These are phyloP conservation scores for Globisporangium middletonii DNA, from an alignment of 352 stramenopile genomes.

Conservation along the genomic window DNA sequence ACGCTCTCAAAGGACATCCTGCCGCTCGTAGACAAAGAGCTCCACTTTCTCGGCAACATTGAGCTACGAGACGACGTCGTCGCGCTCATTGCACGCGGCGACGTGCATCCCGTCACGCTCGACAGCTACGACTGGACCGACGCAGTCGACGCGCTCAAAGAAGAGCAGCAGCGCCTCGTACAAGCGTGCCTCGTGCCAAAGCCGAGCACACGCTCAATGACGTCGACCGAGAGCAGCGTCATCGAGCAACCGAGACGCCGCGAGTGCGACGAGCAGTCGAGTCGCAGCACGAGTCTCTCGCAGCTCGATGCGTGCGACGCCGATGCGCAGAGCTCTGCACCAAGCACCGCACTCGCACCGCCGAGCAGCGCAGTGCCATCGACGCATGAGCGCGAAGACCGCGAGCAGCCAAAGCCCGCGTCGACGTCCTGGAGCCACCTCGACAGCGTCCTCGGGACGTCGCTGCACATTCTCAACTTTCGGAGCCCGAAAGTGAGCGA, in stretches of 20 bases:
- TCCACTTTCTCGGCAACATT: constrained; percentile 67
- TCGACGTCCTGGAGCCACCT: constrained; percentile 57
- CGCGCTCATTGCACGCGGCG: constrained; percentile 44
- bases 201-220: constrained; percentile 32
- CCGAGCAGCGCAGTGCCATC: background rate
- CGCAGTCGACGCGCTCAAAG: constrained; percentile 15
- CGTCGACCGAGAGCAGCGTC: constrained; percentile 48
- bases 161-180: constrained; percentile 3
- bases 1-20: constrained; percentile 50
- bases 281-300: constrained; percentile 6
- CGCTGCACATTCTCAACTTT: constrained; percentile 72
- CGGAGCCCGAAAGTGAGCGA: constrained; percentile 77
- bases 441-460: constrained; percentile 57
- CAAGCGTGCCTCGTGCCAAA: constrained; percentile 11
- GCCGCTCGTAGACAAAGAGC: constrained; percentile 37
- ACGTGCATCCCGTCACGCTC: constrained; percentile 62
- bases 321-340: background rate
- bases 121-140: constrained; percentile 75
- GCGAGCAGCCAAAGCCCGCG: constrained; percentile 32
- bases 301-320: constrained; percentile 1
- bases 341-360: background rate
- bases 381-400: background rate
- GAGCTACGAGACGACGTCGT: constrained; percentile 49
- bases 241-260: background rate
- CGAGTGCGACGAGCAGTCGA: constrained; percentile 12